Conservation (phyloP, 2,329 filamentous ascomycete species). For the Stachybotrys chartarum region DNA sequence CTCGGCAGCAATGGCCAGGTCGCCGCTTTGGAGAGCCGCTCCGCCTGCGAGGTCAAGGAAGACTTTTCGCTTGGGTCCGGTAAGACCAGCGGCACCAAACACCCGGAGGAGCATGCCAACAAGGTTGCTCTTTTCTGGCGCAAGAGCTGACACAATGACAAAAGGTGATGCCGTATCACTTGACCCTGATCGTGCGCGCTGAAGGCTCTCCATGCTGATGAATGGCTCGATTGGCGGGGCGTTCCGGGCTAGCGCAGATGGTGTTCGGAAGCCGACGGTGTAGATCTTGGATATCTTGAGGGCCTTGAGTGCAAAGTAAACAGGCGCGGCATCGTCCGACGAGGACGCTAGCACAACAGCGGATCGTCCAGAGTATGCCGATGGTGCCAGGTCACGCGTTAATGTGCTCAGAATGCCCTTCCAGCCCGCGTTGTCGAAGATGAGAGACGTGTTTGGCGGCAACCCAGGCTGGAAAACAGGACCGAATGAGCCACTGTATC, state of each 20-base stretch:
- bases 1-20: constrained; percentile 63
- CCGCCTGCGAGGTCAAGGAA: constrained; percentile 72
- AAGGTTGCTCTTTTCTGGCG: constrained; percentile 69
- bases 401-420: constrained; percentile 77
- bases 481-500: constrained; percentile 17
- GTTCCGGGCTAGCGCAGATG: constrained; percentile 53
- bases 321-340: constrained; percentile 68
- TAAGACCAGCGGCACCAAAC: constrained; percentile 41
- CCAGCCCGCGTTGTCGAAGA: constrained; percentile 80
- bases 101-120: constrained; percentile 72
- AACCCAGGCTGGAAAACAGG: constrained; percentile 25
- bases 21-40: constrained; percentile 45
- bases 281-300: constrained; percentile 73
- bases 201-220: constrained; percentile 62
- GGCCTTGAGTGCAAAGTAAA: constrained; percentile 71
- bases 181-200: constrained; percentile 41
- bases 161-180: constrained; percentile 56
- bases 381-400: constrained; percentile 74
- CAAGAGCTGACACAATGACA: constrained; percentile 72
- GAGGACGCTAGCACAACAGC: constrained; percentile 69
- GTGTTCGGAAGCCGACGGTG: constrained; percentile 71
- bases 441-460: constrained; percentile 46
- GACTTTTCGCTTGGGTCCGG: constrained; percentile 50
- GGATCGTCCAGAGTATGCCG: constrained; percentile 68
- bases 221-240: constrained; percentile 69